Evolutionary conservation across 768 basidiomycete species (phyloP), one percentile per base, ranked within the genome.

Genomic region (Trametes gibbosa): DNA sequence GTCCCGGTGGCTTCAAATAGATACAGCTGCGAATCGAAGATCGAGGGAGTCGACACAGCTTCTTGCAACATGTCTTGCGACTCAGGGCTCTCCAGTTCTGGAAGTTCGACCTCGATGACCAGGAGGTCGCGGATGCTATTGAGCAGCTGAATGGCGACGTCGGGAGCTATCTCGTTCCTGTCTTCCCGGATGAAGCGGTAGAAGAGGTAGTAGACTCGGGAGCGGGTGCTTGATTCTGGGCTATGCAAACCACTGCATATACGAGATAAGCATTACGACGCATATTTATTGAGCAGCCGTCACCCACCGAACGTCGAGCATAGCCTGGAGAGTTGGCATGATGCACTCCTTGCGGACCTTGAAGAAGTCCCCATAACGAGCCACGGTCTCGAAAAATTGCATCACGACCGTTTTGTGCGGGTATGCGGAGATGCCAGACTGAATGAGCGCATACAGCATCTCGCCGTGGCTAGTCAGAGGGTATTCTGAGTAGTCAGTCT

Each of bases 331-430:
- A 1, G 92, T 84, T 1, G 92, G 91, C 65, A 92, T 78, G 52
- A 98, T 91, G 65, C 87, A 92, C 56, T 92, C 90, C 66, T 88
- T 91, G 62, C 93, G 86, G 23, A 95, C 86, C 72, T 91, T 94
- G 85, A 98, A 98, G 72, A 99, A 98, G 66, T 98, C 97, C 35
- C 85, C 83, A 70, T 98, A 99, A 48, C 97, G 84, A n/a, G 91
- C 83, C 12, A 82, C 83, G 5, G 91, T 90, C 74, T 99, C 97
- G 63, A 98, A 98, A 72, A 92, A 95, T 68, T 96, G 94, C 73
- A 95, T 79, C 8, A 84, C 79, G 19, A 98, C 95, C 13, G 86
- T 80, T 29, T 86, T 85, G 73, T 95, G 89, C 6, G 92, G 94
- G 74, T 87, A 95, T 4, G 81, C 77, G 14, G 87, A 85, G 53